A percentile compares a stretch with the other conserved stretches of the same genome.
Conservation (phyloP, 768 basidiomycete genomes). For the Amylocystis lapponica region DNA sequence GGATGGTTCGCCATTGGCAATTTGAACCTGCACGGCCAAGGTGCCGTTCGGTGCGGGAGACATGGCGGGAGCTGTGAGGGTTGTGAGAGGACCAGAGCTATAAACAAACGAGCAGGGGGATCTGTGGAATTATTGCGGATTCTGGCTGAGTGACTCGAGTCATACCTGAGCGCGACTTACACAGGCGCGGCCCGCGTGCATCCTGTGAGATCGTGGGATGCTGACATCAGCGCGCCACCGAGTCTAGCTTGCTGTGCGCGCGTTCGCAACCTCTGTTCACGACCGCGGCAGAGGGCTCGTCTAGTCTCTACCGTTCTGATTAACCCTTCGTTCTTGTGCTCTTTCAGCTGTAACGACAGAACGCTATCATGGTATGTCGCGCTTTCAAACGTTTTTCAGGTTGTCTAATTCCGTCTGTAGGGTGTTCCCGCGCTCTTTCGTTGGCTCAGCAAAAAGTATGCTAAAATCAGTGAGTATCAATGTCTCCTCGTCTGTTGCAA, state of each 20-base stretch:
- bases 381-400: not conserved
- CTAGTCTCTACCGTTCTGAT: too few relatives aligned
- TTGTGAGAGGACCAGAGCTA: not conserved
- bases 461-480: slow-evolving; percentile 78
- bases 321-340: not conserved
- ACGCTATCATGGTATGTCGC: slow-evolving; percentile 8
- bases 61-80: slow-evolving; percentile 10
- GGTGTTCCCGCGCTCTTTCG: slow-evolving; percentile 98
- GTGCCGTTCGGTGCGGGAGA: slow-evolving; percentile 18
- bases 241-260: not conserved
- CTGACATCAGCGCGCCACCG: not conserved
- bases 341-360: not conserved
- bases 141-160: slow-evolving; percentile 5
- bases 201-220: slow-evolving; percentile 1
- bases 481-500: not conserved
- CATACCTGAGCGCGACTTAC: not conserved
- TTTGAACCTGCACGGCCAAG: slow-evolving; percentile 16
- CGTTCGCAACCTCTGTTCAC: too few relatives aligned
- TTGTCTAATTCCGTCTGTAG: slow-evolving; percentile 32
- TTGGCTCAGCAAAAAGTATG: slow-evolving; percentile 98
- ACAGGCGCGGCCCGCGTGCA: not conserved
- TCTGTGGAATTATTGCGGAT: not conserved
- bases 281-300: too few relatives aligned
- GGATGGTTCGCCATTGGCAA: slow-evolving; percentile 9
- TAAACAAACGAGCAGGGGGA: not conserved